Conservation (phyloP, 129 eudicot genomes). For the Tagetes patula region DNA sequence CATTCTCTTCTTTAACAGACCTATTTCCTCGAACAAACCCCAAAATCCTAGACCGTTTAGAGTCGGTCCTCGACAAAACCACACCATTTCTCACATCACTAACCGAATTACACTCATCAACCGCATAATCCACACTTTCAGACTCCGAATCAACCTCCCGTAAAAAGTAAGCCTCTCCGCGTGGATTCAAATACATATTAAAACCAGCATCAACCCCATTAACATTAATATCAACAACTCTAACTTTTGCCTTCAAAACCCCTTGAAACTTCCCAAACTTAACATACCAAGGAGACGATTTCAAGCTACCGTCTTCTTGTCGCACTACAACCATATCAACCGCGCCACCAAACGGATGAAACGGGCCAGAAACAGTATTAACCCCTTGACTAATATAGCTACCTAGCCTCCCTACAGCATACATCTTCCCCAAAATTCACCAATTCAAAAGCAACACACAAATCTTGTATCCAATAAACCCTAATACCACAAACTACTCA, state of each 20-base stretch:
- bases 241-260: slow-evolving; percentile 76
- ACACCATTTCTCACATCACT: slow-evolving; percentile 44
- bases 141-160: slow-evolving; percentile 67
- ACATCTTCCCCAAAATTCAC: slow-evolving; percentile 43
- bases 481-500: slow-evolving; percentile 4
- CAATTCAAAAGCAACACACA: slow-evolving; percentile 14
- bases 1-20: slow-evolving; percentile 42
- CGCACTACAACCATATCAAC: slow-evolving; percentile 92
- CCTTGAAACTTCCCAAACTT: slow-evolving; percentile 96
- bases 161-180: slow-evolving; percentile 80
- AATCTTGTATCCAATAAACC: neutral
- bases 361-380: slow-evolving; percentile 70
- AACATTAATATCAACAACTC: slow-evolving; percentile 66
- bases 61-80: slow-evolving; percentile 37
- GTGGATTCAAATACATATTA: slow-evolving; percentile 73
- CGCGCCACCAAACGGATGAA: slow-evolving; percentile 97
- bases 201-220: slow-evolving; percentile 82
- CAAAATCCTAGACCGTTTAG: slow-evolving; percentile 55
- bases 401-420: slow-evolving; percentile 79
- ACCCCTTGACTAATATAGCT: slow-evolving; percentile 79
- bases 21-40: slow-evolving; percentile 74
- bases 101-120: slow-evolving; percentile 34
- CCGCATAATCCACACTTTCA: slow-evolving; percentile 51
- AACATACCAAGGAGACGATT: slow-evolving; percentile 96
- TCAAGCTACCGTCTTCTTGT: slow-evolving; percentile 83